Base-by-base conservation (phyloP, 768 basidiomycete genomes). In the Psilocybe cubensis region DNA sequence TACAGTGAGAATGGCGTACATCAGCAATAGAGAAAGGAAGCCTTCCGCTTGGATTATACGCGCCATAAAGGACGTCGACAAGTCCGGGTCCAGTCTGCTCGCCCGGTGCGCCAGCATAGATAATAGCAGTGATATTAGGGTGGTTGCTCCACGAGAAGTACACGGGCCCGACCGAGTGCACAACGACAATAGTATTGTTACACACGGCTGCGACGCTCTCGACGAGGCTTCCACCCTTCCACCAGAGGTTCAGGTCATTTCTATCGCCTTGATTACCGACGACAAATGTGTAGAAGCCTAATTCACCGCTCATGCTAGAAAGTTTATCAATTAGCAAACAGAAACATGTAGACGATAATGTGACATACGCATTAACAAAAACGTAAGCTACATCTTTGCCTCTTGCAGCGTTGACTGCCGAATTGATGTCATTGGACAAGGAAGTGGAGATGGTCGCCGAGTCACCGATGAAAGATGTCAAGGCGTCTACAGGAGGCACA, bases 21-120 rank as follows among this genome's bases (percentile, higher is more conserved):
- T 91, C 87, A 2, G 86, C 88, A 63, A 95, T 89, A 11, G 89
- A 86, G 66, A 86, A 89, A 0, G 87, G 85, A n/a, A 89, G 70
- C 38, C 86, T 80, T 11, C 86, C 88, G 55, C 82, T 83, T 0
- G 93, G 94, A 66, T 92, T 94, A 69, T 85, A 86, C 20, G 72
- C 73, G 0, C 92, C 94, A 60, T 85, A 93, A 4, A 95, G 68
- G 17, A 96, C 80, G 63, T 94, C 92, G 12, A 88, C 81, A 17
- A 96, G 79, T 3, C 84, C 80, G 58, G 88, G 89, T 0, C 92
- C 92, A 0, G 88, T 85, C 72, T 96, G 91, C 66, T 90, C 87
- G 18, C 93, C 93, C 11, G 75, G 71, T 10, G 72, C 73, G 17
- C 86, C 85, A 9, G 82, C 82, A 54, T 77, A 82, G 11, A 85